These are phyloP conservation scores for Adansonia rubrostipa DNA, from an alignment of 441 rosid genomes.

Conservation along the genomic window DNA sequence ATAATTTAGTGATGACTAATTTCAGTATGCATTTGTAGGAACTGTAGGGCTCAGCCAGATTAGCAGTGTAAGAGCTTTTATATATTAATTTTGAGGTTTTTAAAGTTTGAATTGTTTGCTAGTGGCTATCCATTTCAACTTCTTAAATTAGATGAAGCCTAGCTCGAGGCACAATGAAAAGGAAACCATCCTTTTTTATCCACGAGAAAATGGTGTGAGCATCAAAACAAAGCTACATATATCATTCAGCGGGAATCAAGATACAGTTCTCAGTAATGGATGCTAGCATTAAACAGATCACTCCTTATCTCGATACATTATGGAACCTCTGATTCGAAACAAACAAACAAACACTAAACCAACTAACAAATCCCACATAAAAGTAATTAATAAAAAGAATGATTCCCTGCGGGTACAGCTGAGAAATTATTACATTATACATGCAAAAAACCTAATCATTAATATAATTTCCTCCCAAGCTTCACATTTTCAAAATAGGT, in stretches of 20 bases:
- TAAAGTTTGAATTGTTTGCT: background rate
- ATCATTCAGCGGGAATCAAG: background rate
- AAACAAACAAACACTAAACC: background rate
- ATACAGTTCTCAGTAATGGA: background rate
- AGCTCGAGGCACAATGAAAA: background rate
- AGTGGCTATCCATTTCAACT: background rate
- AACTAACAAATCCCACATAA: background rate
- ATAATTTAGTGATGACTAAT: background rate
- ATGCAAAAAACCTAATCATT: background rate
- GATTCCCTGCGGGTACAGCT: background rate
- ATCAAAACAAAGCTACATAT: background rate
- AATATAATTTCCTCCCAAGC: background rate
- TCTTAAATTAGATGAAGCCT: background rate
- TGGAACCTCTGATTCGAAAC: background rate
- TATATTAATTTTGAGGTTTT: background rate
- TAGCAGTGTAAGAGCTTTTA: background rate
- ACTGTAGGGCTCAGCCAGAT: background rate
- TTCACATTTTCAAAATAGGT: background rate
- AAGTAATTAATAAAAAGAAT: background rate
- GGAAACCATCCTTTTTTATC: background rate
- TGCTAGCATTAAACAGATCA: background rate
- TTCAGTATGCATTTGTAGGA: background rate
- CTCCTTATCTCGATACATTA: background rate
- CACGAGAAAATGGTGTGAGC: background rate
- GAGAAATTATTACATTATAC: background rate